Evolutionary conservation across 495 filamentous ascomycete genomes (phyloP).

Genomic region (Hypoxylon fuscum): DNA sequence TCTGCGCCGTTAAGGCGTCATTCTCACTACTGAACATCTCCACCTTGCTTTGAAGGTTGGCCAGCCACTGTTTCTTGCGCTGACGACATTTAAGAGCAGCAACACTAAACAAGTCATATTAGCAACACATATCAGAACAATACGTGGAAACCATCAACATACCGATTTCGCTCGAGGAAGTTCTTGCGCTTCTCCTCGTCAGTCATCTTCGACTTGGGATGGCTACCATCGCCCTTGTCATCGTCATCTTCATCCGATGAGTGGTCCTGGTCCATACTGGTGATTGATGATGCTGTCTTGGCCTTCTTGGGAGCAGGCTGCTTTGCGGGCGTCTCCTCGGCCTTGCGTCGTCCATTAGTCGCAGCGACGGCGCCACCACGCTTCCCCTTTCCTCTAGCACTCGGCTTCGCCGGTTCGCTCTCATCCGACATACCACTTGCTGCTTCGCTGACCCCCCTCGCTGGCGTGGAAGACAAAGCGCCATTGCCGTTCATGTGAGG

Average conservation of each 20-base stretch:
- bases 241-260: conserved; percentile 65
- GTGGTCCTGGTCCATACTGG: conserved; percentile 58
- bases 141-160: conserved; percentile 49
- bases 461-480: conserved; percentile 49
- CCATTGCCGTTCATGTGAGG: conserved; percentile 59
- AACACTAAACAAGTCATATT: conserved; percentile 66
- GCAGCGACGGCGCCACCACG: conserved; percentile 54
- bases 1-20: conserved; percentile 83
- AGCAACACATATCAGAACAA: conserved; percentile 31
- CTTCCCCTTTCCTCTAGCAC: conserved; percentile 74
- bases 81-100: conserved; percentile 97
- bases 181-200: conserved; percentile 99
- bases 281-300: conserved; percentile 61
- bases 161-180: conserved; percentile 96
- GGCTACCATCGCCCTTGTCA: conserved; percentile 52
- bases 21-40: conserved; percentile 92
- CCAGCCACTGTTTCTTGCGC: conserved; percentile 98
- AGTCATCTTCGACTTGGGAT: conserved; percentile 85
- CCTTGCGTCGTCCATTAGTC: conserved; percentile 77
- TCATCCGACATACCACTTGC: conserved; percentile 79
- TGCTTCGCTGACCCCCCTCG: conserved; percentile 70
- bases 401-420: conserved; percentile 69
- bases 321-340: conserved; percentile 76
- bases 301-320: conserved; percentile 73
- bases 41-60: conserved; percentile 93